A percentile compares a stretch with the other conserved stretches of the same genome.
phyloP scores from a whole-genome alignment of 2,329 filamentous ascomycete genomes.

The Aspergillus japonicus region DNA sequence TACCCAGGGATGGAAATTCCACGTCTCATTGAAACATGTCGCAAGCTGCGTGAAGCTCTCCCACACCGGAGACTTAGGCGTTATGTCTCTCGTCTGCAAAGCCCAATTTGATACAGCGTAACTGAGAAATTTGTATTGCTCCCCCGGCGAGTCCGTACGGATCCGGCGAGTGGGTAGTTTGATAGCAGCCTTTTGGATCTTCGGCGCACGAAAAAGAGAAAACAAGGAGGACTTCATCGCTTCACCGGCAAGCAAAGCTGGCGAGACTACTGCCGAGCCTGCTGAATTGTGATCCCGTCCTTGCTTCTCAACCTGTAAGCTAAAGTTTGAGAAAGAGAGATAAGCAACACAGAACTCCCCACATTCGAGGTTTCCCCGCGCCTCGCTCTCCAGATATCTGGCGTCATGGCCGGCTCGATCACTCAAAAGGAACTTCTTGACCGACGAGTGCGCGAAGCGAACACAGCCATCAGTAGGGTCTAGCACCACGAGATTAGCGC shows the following conservation, averaged over 20 bases:
- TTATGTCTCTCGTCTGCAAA: conserved; percentile 17
- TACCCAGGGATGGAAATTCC: conserved; percentile 25
- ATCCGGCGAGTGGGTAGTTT: conserved; percentile 5
- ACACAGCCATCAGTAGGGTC: conserved; percentile 19
- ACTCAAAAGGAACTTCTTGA: conserved; percentile 20
- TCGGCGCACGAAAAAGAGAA: background rate
- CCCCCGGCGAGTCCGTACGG: conserved; percentile 5
- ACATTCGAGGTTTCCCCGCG: conserved; percentile 15
- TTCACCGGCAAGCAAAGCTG: background rate
- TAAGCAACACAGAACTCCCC: conserved; percentile 24
- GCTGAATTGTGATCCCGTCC: background rate
- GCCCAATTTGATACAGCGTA: conserved; percentile 20
- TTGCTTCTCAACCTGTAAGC: conserved; percentile 12
- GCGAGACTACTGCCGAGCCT: background rate
- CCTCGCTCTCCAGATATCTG: conserved; percentile 3
- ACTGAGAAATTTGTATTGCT: conserved; percentile 18
- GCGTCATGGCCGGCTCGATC: background rate
- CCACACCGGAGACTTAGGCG: conserved; percentile 11
- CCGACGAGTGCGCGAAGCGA: conserved; percentile 24
- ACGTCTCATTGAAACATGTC: conserved; percentile 20
- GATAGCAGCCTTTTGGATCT: background rate
- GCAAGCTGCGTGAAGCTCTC: conserved; percentile 17
- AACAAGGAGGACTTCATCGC: background rate
- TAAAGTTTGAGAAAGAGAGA: conserved; percentile 23
- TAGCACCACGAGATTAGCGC: conserved; percentile 23